Conservation (phyloP, 164 flowering plant species). For the Berberis vulgaris region DNA sequence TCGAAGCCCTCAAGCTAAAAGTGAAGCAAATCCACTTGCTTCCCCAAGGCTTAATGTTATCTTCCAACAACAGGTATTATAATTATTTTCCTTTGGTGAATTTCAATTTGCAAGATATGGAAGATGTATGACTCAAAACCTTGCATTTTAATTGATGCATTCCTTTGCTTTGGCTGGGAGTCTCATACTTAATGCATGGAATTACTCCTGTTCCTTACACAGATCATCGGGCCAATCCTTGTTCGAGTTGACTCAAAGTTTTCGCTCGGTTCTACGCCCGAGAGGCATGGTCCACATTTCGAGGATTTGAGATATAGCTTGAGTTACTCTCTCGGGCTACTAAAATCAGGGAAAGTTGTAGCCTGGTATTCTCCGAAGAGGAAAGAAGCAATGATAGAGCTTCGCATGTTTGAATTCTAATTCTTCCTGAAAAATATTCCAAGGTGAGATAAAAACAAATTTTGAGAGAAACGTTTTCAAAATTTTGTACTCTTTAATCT, state of each 20-base stretch:
- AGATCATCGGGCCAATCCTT: constrained; percentile 80
- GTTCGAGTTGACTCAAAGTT: constrained; percentile 66
- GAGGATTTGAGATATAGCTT: constrained; percentile 75
- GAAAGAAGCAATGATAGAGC: constrained; percentile 94
- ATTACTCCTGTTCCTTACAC: constrained; percentile 7
- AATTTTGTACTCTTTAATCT: no score
- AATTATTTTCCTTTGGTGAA: not conserved
- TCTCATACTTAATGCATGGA: not conserved
- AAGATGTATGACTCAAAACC: no score
- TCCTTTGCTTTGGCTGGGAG: not conserved
- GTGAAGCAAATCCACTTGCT: constrained; percentile 27
- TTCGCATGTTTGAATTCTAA: constrained; percentile 74
- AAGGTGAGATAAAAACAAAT: constrained; percentile 2
- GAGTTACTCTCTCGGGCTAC: constrained; percentile 49
- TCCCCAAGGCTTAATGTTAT: constrained; percentile 61
- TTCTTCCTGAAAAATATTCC: not conserved
- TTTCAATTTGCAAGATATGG: no score
- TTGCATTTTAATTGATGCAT: no score
- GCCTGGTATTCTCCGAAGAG: constrained; percentile 94
- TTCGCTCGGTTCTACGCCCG: constrained; percentile 29
- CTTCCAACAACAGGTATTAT: constrained; percentile 80
- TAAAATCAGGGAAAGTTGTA: constrained; percentile 72
- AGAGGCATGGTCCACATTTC: constrained; percentile 25
- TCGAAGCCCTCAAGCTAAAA: constrained; percentile 18
- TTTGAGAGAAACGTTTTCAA: no score